phyloP scores from a whole-genome alignment of 2,329 filamentous ascomycete species.

The Trichoderma lentiforme region DNA sequence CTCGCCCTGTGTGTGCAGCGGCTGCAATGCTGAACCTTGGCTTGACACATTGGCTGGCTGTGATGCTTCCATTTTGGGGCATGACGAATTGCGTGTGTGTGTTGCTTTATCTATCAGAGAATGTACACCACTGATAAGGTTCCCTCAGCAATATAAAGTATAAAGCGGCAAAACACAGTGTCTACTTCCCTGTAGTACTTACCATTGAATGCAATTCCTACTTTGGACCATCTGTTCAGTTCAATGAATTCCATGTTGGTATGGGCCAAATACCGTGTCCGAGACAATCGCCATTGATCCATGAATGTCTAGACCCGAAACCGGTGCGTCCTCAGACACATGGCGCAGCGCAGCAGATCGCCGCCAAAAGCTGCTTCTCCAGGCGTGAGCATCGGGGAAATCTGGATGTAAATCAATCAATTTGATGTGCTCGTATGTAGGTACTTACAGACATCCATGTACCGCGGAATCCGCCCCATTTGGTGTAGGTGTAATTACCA shows the following conservation, averaged over 20 bases:
- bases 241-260: background rate
- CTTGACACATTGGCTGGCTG: background rate
- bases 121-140: background rate
- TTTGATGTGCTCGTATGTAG: background rate
- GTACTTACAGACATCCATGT: background rate
- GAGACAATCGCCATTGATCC: background rate
- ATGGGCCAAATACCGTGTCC: constrained; percentile 9
- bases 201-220: background rate
- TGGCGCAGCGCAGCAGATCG: background rate
- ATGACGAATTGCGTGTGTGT: background rate
- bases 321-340: background rate
- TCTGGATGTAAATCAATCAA: background rate
- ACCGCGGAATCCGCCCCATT: background rate
- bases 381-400: background rate
- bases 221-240: background rate
- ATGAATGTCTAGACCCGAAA: background rate
- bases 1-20: background rate
- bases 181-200: background rate
- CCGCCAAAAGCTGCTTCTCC: background rate
- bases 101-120: background rate
- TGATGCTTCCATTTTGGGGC: background rate
- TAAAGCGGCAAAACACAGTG: background rate
- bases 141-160: background rate
- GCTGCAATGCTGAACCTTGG: background rate
- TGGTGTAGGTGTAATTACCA: background rate